Evolutionary conservation across 441 rosid species (phyloP).

Genomic region (Aleurites moluccanus): DNA sequence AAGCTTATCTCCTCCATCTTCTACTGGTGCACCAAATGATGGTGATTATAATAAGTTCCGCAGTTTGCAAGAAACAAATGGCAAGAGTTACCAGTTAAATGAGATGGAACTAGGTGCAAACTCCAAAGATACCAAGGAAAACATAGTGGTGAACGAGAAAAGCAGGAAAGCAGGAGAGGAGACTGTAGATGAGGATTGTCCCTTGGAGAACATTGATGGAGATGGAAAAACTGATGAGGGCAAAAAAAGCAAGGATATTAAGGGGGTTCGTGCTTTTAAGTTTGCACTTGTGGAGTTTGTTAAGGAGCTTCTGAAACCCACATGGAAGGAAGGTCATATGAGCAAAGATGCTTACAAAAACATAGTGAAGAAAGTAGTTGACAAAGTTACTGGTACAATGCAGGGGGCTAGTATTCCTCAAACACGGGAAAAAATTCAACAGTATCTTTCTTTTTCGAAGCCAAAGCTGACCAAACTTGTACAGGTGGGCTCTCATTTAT

Average conservation of each 20-base stretch:
- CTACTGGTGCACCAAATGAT: constrained; percentile 31
- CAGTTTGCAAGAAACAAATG: constrained; percentile 27
- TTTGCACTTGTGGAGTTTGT: constrained; percentile 87
- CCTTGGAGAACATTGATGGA: constrained; percentile 42
- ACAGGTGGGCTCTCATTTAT: constrained; percentile 52
- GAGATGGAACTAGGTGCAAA: constrained; percentile 35
- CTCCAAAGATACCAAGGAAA: constrained; percentile 34
- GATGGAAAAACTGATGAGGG: constrained; percentile 60
- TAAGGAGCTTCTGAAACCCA: constrained; percentile 87
- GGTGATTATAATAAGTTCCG: constrained; percentile 22
- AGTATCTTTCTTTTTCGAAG: constrained; percentile 77
- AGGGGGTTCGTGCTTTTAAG: constrained; percentile 75
- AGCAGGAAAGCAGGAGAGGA: constrained; percentile 49
- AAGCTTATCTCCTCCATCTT: constrained; percentile 34
- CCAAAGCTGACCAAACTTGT: constrained; percentile 92
- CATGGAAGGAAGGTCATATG: constrained; percentile 94
- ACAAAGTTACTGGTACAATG: constrained; percentile 79
- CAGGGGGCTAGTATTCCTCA: constrained; percentile 79
- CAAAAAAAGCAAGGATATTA: constrained; percentile 74
- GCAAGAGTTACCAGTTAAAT: constrained; percentile 28
- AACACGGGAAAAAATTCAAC: constrained; percentile 85
- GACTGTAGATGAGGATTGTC: constrained; percentile 38
- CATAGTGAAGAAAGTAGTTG: constrained; percentile 93
- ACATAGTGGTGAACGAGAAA: constrained; percentile 46
- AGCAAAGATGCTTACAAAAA: constrained; percentile 87